Evolutionary conservation across 2,329 filamentous ascomycete genomes (phyloP), one percentile per base, ranked within the genome.

Genomic region (Pseudogymnoascus sp.): DNA sequence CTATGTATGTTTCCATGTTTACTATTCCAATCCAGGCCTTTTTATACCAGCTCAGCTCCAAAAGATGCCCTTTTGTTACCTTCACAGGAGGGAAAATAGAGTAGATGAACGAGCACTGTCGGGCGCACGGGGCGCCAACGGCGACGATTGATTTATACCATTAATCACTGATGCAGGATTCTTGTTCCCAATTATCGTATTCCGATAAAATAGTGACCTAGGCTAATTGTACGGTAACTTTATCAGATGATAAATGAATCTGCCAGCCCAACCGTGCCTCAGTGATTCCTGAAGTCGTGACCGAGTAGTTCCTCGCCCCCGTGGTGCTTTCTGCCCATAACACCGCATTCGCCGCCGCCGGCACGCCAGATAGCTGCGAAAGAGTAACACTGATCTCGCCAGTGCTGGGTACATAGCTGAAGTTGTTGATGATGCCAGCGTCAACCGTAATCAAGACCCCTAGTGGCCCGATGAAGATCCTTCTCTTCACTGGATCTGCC

Each of bases 381-480:
- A 51, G 21, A 29, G 23, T 51, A 16, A 29, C 14, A 16, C 6
- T 51, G 6, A 29, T 51, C 3, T 2, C 45, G 23, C 45, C 45
- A 29, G 45, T 29, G 7, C 45, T 51, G 14, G 45, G 45, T 8
- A 14, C 63, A 63, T 77, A 81, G 0, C 63, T 71, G 23, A 81
- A 75, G 12, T 71, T 66, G 3, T 69, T 65, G 6, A 83, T 77
- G 0, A 72, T 73, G 1, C 79, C 80, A 0, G 78, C 78, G 63
- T 81, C 79, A 7, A 78, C 65, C 0, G 72, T 72, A 3, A 82
- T 62, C 62, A 74, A 67, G 6, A 81, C 57, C 0, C 78, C 77
- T 29, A 81, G 34, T 0, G 78, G 75, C 0, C 78, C 81, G 7
- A 84, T 73, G 60, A 81, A 84, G 1, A 83, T 73, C 29, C 76